phyloP scores from a whole-genome alignment of 495 filamentous ascomycete species.

The Podospora didyma region DNA sequence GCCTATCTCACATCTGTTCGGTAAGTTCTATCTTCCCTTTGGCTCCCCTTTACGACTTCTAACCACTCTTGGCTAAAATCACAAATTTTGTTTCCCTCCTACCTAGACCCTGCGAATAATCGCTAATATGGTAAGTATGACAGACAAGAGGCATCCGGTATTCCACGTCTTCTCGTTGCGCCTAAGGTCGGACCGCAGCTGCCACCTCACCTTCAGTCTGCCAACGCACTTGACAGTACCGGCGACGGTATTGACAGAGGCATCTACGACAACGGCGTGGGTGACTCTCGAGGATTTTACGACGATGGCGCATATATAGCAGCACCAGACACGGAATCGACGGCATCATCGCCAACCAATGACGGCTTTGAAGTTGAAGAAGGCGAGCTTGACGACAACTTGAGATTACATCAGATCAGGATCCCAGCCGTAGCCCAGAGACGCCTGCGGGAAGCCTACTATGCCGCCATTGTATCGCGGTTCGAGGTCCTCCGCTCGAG shows the following conservation, averaged over 20 bases:
- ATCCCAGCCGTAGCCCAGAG: slow-evolving; percentile 46
- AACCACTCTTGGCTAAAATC: slow-evolving; percentile 28
- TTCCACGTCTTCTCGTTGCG: slow-evolving; percentile 64
- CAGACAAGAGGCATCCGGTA: slow-evolving; percentile 67
- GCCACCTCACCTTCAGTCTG: slow-evolving; percentile 27
- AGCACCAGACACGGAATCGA: slow-evolving; percentile 26
- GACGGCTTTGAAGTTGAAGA: neutral
- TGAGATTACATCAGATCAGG: slow-evolving; percentile 6
- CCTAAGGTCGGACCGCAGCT: slow-evolving; percentile 45
- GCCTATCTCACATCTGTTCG: slow-evolving; percentile 77
- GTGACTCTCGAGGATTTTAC: slow-evolving; percentile 58
- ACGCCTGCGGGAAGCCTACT: slow-evolving; percentile 52
- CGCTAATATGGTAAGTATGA: slow-evolving; percentile 42
- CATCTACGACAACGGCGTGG: slow-evolving; percentile 39
- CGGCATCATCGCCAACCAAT: neutral
- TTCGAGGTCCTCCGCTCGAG: slow-evolving; percentile 56
- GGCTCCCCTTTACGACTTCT: slow-evolving; percentile 9
- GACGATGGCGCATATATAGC: slow-evolving; percentile 69
- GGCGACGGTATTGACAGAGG: slow-evolving; percentile 32
- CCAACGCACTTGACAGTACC: slow-evolving; percentile 12
- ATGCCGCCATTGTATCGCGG: slow-evolving; percentile 54
- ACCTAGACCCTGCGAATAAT: slow-evolving; percentile 14
- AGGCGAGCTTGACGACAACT: slow-evolving; percentile 10
- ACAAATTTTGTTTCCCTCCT: slow-evolving; percentile 10
- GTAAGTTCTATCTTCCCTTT: slow-evolving; percentile 47